Conservation (phyloP, 164 flowering plant species). For the Kalanchoe fedtschenkoi region DNA sequence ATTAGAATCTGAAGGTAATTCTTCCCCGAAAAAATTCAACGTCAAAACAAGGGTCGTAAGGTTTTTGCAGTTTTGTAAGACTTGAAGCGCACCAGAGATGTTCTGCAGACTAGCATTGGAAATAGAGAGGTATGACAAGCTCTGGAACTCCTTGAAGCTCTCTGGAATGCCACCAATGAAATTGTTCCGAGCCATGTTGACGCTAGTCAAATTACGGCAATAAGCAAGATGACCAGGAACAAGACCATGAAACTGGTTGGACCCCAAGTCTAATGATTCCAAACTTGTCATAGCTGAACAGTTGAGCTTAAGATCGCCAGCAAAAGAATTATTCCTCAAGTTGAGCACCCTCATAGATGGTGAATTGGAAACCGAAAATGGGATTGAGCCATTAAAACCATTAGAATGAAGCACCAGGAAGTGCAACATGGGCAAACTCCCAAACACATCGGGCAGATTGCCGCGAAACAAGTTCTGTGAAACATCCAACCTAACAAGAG, state of each 20-base stretch:
- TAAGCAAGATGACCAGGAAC: constrained; percentile 7
- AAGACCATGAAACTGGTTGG: neutral
- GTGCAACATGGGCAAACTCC: neutral
- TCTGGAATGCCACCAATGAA: constrained; percentile 17
- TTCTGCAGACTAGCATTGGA: constrained; percentile 17
- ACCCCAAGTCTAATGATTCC: neutral
- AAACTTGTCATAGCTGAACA: neutral
- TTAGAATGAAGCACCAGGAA: constrained; percentile 7
- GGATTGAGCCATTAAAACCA: constrained; percentile 11
- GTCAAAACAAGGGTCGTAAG: constrained; percentile 17
- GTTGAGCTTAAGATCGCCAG: neutral
- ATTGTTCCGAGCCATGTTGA: constrained; percentile 17
- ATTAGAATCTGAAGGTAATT: constrained; percentile 4
- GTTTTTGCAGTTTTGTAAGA: constrained; percentile 18
- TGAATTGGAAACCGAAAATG: neutral
- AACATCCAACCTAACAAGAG: constrained; percentile 1
- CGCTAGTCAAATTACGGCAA: constrained; percentile 14
- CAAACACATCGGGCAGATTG: neutral
- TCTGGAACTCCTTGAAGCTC: constrained; percentile 10
- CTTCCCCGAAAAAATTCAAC: constrained; percentile 9
- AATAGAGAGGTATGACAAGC: constrained; percentile 16
- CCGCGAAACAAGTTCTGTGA: neutral
- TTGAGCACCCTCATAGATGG: neutral
- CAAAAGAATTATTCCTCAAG: neutral
- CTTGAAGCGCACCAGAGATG: constrained; percentile 12